Evolutionary conservation across 2,329 filamentous ascomycete genomes (phyloP).

Genomic region (Colletotrichum orchidophilum): DNA sequence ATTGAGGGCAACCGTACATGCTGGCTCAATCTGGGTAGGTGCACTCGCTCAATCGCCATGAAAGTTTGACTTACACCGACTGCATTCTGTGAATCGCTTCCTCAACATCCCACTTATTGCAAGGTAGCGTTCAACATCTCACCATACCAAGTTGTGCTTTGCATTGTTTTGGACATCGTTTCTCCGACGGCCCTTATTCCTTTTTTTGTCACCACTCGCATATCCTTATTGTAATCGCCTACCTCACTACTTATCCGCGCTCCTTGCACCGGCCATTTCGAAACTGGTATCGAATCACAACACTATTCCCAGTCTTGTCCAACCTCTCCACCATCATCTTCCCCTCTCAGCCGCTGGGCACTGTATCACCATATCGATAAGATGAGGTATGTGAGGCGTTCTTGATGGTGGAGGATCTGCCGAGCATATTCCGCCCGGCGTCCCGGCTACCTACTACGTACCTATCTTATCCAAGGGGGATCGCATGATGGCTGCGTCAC

Average conservation of each 20-base stretch:
- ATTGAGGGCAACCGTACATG: not conserved
- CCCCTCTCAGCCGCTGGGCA: not conserved
- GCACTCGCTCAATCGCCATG: not conserved
- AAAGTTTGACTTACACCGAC: not conserved
- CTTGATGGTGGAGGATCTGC: conserved; percentile 6
- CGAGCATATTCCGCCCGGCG: not conserved
- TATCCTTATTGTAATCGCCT: not conserved
- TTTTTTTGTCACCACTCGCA: not conserved
- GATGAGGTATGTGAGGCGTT: conserved; percentile 27
- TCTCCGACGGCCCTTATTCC: not conserved
- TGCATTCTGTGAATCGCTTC: not conserved
- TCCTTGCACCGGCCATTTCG: not conserved
- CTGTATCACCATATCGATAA: conserved; percentile 15
- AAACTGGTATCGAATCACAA: not conserved
- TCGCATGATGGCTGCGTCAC: conserved; percentile 34
- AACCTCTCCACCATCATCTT: not conserved
- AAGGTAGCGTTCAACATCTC: not conserved
- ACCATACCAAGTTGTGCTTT: not conserved
- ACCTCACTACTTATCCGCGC: not conserved
- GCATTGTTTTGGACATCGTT: not conserved
- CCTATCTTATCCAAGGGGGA: conserved; percentile 11
- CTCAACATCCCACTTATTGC: not conserved
- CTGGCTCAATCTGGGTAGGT: not conserved
- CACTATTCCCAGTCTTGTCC: not conserved
- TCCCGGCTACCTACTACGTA: too few relatives aligned